These are phyloP conservation scores for Cornus suecica DNA, from an alignment of 148 eudicot species.

Conservation along the genomic window DNA sequence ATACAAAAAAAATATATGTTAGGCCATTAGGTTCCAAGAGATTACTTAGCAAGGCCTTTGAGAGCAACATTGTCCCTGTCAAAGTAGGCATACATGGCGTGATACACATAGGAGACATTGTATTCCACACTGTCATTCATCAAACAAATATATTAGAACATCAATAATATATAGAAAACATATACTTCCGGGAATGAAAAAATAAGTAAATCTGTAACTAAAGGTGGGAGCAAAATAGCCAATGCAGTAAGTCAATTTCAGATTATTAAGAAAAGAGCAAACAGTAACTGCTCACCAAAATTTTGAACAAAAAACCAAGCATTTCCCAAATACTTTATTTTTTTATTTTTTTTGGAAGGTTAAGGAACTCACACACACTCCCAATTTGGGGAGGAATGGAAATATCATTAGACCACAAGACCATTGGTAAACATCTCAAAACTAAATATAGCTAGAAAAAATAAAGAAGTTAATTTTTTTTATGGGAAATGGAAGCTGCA, in stretches of 20 bases:
- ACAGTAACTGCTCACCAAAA: neutral
- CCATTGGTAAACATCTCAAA: no score
- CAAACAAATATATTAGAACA: neutral
- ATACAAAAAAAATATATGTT: neutral
- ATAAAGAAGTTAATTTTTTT: no score
- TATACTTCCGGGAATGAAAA: neutral
- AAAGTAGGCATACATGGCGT: constrained; percentile 74
- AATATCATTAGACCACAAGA: no score
- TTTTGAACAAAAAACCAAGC: no score
- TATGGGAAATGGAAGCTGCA: no score
- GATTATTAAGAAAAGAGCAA: neutral
- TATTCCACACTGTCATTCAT: constrained; percentile 74
- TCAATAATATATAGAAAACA: neutral
- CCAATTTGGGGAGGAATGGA: no score
- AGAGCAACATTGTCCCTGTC: constrained; percentile 90
- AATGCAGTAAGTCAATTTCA: neutral
- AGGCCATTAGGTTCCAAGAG: neutral
- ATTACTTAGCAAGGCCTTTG: constrained; percentile 84
- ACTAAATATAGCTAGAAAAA: no score
- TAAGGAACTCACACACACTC: no score
- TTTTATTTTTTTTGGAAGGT: no score
- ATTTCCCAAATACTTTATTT: no score
- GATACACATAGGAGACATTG: constrained; percentile 79
- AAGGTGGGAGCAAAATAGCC: neutral
- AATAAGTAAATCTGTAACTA: neutral